These are phyloP conservation scores for Chaetomium tenue DNA, from an alignment of 495 filamentous ascomycete species.

Conservation along the genomic window DNA sequence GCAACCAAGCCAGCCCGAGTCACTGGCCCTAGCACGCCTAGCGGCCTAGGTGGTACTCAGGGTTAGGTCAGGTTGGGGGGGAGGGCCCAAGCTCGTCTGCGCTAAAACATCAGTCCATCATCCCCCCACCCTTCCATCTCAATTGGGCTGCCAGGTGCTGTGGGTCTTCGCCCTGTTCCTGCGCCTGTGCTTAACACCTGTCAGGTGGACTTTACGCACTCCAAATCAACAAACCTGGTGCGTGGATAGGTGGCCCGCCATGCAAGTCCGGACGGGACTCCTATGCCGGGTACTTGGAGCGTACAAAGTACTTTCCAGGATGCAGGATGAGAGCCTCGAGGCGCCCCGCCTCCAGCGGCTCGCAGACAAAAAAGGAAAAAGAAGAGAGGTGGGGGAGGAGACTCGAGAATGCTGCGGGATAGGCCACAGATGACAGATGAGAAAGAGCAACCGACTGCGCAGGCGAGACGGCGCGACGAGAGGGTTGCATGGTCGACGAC, in stretches of 20 bases:
- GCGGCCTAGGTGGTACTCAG: too few species aligned
- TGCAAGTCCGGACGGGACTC: too few species aligned
- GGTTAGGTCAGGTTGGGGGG: slow-evolving; percentile 15
- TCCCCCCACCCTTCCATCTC: slow-evolving; percentile 29
- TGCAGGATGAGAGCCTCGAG: slow-evolving; percentile 4
- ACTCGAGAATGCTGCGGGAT: neutral
- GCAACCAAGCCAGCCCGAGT: too few species aligned
- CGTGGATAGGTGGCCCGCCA: too few species aligned
- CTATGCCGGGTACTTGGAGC: too few species aligned
- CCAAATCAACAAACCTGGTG: neutral
- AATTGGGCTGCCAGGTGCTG: slow-evolving; percentile 34
- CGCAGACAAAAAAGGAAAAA: slow-evolving; percentile 13
- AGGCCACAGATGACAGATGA: neutral
- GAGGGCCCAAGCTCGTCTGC: slow-evolving; percentile 28
- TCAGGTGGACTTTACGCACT: neutral
- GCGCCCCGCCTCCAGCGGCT: slow-evolving; percentile 17
- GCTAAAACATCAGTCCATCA: slow-evolving; percentile 23
- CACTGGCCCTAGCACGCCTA: neutral
- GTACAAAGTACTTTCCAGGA: too few species aligned
- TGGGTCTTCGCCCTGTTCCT: slow-evolving; percentile 17
- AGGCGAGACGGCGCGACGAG: too few species aligned
- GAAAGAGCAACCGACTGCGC: too few species aligned
- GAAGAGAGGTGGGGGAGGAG: too few species aligned
- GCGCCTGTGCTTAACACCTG: slow-evolving; percentile 12
- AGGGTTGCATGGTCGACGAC: neutral